These are phyloP conservation scores for Talaromyces verruculosus DNA, from an alignment of 2,329 filamentous ascomycete genomes.

Conservation along the genomic window DNA sequence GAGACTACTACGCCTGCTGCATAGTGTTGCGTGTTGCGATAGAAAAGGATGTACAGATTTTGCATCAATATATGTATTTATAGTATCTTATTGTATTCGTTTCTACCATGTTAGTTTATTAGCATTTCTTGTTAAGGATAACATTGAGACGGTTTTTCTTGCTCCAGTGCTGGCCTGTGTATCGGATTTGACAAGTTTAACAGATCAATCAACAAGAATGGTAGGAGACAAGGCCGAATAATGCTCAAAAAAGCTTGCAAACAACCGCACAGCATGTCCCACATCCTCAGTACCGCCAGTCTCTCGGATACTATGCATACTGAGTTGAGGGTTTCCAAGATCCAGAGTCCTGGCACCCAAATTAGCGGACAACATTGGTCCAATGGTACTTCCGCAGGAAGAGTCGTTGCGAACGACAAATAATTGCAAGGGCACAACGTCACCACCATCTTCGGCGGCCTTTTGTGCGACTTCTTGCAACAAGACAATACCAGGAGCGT, in stretches of 20 bases:
- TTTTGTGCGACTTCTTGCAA: constrained; percentile 80
- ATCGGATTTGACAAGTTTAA: no score
- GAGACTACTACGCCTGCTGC: neutral
- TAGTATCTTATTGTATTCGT: constrained; percentile 9
- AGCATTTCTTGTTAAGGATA: neutral
- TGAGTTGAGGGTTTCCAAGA: constrained; percentile 88
- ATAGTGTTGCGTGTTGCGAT: neutral
- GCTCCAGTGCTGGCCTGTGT: no score
- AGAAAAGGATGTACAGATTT: neutral
- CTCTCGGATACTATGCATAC: constrained; percentile 96
- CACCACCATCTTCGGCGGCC: constrained; percentile 53
- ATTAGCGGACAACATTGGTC: constrained; percentile 88
- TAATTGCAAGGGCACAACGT: constrained; percentile 82
- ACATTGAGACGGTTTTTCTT: neutral
- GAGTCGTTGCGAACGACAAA: constrained; percentile 97
- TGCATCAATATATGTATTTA: constrained; percentile 16
- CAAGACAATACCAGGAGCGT: constrained; percentile 90
- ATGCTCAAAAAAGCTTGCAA: constrained; percentile 80
- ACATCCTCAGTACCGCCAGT: constrained; percentile 87
- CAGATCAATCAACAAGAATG: constrained; percentile 72
- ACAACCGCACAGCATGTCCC: constrained; percentile 78
- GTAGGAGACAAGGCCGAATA: constrained; percentile 80
- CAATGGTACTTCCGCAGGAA: constrained; percentile 92
- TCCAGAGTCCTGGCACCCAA: constrained; percentile 87
- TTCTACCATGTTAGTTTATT: constrained; percentile 1